Evolutionary conservation across 2,329 filamentous ascomycete genomes (phyloP).

Genomic region (Phialophora chinensis): DNA sequence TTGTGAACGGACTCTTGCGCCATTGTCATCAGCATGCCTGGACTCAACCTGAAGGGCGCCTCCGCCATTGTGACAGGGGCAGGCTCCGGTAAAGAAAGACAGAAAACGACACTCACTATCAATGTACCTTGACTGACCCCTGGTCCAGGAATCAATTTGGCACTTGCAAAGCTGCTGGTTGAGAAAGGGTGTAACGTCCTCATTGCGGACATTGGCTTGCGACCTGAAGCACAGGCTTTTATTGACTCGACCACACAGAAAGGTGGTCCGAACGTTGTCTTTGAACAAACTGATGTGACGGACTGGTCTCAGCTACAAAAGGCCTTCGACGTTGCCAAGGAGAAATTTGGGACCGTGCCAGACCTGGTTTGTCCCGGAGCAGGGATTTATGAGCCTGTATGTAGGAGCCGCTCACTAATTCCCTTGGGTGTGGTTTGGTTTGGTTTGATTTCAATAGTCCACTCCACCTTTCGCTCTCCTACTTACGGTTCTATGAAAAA

Average conservation of each 20-base stretch:
- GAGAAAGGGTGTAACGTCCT: slow-evolving; percentile 53
- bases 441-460: no score
- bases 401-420: background rate
- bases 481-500: no score
- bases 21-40: no score
- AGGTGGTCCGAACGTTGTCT: slow-evolving; percentile 45
- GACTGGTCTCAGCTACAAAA: slow-evolving; percentile 56
- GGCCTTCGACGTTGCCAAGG: slow-evolving; percentile 56
- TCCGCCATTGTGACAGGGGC: no score
- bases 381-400: slow-evolving; percentile 47
- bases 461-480: no score
- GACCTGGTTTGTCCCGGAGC: slow-evolving; percentile 56
- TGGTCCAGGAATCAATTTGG: slow-evolving; percentile 51
- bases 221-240: slow-evolving; percentile 50
- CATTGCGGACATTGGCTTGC: slow-evolving; percentile 52
- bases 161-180: slow-evolving; percentile 50
- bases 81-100: no score
- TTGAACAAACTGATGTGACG: slow-evolving; percentile 54
- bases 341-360: slow-evolving; percentile 52
- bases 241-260: slow-evolving; percentile 44
- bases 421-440: background rate
- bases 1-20: no score
- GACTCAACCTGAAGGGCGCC: no score
- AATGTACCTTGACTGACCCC: no score
- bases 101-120: no score